These are phyloP conservation scores for Cymbopogon citratus DNA, from an alignment of 176 grass and related monocot species.

Conservation along the genomic window DNA sequence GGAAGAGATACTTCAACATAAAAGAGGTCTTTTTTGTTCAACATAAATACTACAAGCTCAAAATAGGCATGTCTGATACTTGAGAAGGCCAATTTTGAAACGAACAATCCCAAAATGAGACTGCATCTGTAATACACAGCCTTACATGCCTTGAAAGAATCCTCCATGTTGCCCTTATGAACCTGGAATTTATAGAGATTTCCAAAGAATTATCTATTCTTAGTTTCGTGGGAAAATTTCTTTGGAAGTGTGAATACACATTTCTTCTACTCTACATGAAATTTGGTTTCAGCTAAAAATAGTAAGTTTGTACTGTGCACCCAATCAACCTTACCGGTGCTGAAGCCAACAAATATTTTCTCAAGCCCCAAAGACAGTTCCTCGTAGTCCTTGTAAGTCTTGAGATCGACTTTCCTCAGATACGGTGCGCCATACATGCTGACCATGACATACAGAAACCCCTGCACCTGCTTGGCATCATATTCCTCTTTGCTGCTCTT, in stretches of 20 bases:
- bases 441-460: slow-evolving; percentile 70
- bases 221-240: background rate
- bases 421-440: slow-evolving; percentile 89
- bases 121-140: background rate
- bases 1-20: no score
- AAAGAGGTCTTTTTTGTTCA: no score
- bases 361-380: background rate
- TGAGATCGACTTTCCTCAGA: slow-evolving; percentile 81
- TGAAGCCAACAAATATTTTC: background rate
- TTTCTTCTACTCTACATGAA: background rate
- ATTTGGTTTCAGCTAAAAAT: background rate
- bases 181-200: background rate
- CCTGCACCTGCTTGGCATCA: slow-evolving; percentile 33
- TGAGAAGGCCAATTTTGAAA: background rate
- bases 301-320: background rate
- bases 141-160: background rate
- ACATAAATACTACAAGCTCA: background rate
- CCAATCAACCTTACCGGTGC: background rate
- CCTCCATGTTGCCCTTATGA: background rate
- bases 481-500: slow-evolving; percentile 45
- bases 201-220: background rate
- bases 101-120: background rate
- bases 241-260: background rate
- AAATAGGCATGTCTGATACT: no score
- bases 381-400: slow-evolving; percentile 14